These are phyloP conservation scores for Torulaspora pretoriensis DNA, from an alignment of 1,139 yeast species.

Conservation along the genomic window DNA sequence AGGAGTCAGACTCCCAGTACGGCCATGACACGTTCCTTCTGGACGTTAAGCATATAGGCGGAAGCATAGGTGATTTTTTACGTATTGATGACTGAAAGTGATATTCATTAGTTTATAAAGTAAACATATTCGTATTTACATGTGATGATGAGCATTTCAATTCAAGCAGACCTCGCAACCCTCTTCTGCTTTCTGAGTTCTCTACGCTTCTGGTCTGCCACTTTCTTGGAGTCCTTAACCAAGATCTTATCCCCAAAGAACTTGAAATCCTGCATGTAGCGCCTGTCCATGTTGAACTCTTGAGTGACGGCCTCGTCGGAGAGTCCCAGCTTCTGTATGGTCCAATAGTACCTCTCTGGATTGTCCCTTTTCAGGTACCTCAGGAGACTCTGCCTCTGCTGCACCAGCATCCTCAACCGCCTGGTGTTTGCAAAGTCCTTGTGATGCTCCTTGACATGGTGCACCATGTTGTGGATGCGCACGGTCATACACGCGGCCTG, in stretches of 20 bases:
- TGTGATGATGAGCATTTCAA: background rate
- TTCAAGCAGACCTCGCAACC: constrained; percentile 25
- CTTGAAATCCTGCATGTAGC: constrained; percentile 79
- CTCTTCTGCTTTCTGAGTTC: constrained; percentile 42
- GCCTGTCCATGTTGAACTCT: constrained; percentile 81
- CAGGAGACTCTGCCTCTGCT: constrained; percentile 78
- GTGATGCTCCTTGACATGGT: constrained; percentile 66
- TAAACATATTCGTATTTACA: constrained; percentile 1
- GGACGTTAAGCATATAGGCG: constrained; percentile 75
- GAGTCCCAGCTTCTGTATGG: constrained; percentile 82
- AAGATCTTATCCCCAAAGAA: constrained; percentile 64
- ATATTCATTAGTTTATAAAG: constrained; percentile 7
- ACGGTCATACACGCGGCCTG: constrained; percentile 90
- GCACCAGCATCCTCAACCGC: constrained; percentile 73
- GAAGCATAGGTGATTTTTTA: constrained; percentile 64
- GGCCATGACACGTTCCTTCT: constrained; percentile 90
- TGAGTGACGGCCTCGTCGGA: constrained; percentile 71
- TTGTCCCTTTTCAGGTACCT: constrained; percentile 75
- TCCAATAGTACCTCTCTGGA: constrained; percentile 78
- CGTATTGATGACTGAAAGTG: constrained; percentile 24
- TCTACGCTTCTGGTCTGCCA: constrained; percentile 41
- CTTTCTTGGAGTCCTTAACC: constrained; percentile 45
- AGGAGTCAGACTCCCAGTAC: constrained; percentile 68
- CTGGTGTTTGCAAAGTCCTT: constrained; percentile 73
- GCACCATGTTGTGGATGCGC: constrained; percentile 70